Percentiles rank a stretch among this genome's conserved stretches.
phyloP scores from a whole-genome alignment of 805 yeast species.

The Monosporozyma solicola region DNA sequence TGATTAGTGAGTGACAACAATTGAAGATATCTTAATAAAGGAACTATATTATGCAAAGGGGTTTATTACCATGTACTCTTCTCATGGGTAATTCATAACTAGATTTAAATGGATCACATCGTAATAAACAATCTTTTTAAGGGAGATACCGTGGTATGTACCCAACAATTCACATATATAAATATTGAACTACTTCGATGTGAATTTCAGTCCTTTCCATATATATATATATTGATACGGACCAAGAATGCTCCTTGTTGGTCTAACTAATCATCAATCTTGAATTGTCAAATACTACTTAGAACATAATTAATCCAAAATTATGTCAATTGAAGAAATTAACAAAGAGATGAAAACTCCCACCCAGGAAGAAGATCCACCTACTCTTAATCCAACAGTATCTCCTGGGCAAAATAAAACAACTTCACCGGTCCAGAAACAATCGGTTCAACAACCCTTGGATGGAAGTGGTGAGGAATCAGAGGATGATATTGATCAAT shows the following conservation, averaged over 20 bases:
- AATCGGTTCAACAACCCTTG: background rate
- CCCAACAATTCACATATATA: background rate
- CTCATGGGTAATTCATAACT: background rate
- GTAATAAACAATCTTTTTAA: background rate
- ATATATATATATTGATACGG: background rate
- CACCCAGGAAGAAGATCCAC: background rate
- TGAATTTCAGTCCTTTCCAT: background rate
- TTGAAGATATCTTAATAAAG: background rate
- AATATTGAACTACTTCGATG: background rate
- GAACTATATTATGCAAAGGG: background rate
- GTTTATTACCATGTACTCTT: background rate
- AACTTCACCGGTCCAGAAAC: background rate
- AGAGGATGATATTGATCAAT: constrained; percentile 62
- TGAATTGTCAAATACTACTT: background rate
- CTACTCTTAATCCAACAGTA: background rate
- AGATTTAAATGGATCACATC: background rate
- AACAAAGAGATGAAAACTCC: background rate
- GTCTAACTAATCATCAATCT: no score
- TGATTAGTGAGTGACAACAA: background rate
- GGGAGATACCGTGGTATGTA: background rate
- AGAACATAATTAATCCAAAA: background rate
- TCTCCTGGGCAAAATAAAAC: background rate
- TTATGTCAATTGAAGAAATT: background rate
- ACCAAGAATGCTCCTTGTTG: background rate
- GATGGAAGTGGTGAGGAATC: constrained; percentile 21